Percentiles rank a stretch among this genome's conserved stretches.
These are phyloP conservation scores for Podospora anserina DNA, from an alignment of 495 filamentous ascomycete genomes.

Conservation along the genomic window DNA sequence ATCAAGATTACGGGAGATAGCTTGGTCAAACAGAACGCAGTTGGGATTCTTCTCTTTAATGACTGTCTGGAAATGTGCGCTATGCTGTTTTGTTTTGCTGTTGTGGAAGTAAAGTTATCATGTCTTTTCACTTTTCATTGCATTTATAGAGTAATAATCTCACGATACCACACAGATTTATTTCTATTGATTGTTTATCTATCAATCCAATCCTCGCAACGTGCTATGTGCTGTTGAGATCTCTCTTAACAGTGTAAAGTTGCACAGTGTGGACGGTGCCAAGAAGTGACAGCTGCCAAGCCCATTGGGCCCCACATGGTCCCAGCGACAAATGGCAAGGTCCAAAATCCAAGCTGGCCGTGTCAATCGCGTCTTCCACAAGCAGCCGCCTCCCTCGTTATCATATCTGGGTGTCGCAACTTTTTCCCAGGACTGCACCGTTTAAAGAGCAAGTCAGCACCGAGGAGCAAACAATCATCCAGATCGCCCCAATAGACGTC, in stretches of 20 bases:
- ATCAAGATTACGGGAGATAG: not conserved
- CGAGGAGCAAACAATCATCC: not conserved
- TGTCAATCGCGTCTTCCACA: not conserved
- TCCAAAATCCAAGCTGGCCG: not conserved
- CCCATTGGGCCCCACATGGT: not conserved
- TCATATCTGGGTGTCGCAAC: not conserved
- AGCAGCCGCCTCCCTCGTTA: not conserved
- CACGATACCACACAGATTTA: too few relatives aligned
- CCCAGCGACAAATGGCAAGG: not conserved
- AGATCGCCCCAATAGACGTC: not conserved
- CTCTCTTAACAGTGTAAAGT: not conserved
- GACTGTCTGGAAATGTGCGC: not conserved
- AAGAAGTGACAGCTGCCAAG: not conserved
- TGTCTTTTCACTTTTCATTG: too few relatives aligned
- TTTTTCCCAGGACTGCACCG: not conserved
- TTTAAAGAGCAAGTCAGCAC: not conserved
- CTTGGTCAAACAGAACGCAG: not conserved
- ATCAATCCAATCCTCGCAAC: too few relatives aligned
- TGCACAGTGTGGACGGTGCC: not conserved
- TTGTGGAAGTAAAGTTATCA: not conserved
- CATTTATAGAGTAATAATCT: too few relatives aligned
- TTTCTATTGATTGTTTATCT: too few relatives aligned
- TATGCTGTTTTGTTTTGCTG: not conserved
- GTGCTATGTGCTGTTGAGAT: too few relatives aligned
- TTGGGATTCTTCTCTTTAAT: not conserved